phyloP scores from a whole-genome alignment of 305 asterid genomes.

The Striga hermonthica region DNA sequence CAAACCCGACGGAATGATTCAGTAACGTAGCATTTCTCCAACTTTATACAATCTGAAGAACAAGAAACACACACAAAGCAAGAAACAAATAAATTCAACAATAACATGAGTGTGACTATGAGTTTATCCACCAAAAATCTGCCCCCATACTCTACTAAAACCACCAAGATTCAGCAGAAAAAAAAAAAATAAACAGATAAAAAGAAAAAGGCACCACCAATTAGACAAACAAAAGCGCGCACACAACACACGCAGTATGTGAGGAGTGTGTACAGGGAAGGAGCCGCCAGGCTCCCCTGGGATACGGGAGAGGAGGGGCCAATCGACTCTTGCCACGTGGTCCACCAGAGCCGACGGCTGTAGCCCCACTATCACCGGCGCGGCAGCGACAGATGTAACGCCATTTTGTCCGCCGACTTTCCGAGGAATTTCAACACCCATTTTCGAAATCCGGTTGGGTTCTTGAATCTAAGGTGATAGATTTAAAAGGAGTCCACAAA shows the following conservation, averaged over 20 bases:
- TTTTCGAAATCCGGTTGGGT: conserved; percentile 14
- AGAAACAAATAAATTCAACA: background rate
- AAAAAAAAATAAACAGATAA: background rate
- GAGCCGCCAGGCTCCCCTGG: conserved; percentile 95
- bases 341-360: conserved; percentile 92
- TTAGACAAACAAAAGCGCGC: conserved; percentile 8
- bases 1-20: too few relatives aligned
- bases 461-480: background rate
- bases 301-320: conserved; percentile 78
- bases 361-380: conserved; percentile 72
- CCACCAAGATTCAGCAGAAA: conserved; percentile 21
- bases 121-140: conserved; percentile 4
- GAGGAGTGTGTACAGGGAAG: conserved; percentile 60
- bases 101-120: background rate
- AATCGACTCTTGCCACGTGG: conserved; percentile 83
- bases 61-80: conserved; percentile 2
- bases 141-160: conserved; percentile 21
- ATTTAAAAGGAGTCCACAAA: conserved; percentile 11
- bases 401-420: conserved; percentile 29
- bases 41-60: conserved; percentile 30
- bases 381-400: conserved; percentile 25
- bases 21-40: too few relatives aligned
- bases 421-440: conserved; percentile 66
- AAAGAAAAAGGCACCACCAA: conserved; percentile 12
- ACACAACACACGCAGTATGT: conserved; percentile 3